These are phyloP conservation scores for Rugonectria rugulosa DNA, from an alignment of 2,329 filamentous ascomycete species.

Conservation along the genomic window DNA sequence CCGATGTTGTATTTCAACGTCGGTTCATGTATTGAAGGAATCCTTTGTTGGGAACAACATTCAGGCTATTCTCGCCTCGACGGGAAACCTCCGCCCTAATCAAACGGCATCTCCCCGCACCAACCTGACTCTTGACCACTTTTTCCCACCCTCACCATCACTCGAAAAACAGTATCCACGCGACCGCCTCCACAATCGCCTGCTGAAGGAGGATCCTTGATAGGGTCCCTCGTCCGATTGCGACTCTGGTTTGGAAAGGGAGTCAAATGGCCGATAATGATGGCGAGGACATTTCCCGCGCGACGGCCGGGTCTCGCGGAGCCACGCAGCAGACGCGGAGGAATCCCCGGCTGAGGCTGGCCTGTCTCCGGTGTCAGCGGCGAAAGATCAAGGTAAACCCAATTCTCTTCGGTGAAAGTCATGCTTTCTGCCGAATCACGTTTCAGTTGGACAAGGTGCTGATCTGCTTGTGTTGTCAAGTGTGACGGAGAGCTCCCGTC, in stretches of 20 bases:
- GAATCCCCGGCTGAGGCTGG: conserved; percentile 40
- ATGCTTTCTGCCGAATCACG: neutral
- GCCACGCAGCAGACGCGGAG: conserved; percentile 31
- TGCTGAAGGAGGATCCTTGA: too few species aligned
- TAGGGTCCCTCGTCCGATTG: too few species aligned
- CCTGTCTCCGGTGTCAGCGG: conserved; percentile 51
- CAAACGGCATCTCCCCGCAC: conserved; percentile 29
- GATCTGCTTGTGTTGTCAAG: conserved; percentile 38
- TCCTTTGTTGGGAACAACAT: neutral
- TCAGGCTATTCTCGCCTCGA: neutral
- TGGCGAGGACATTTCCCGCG: neutral
- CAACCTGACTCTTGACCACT: conserved; percentile 23
- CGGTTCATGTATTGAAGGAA: too few species aligned
- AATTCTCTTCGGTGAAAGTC: neutral
- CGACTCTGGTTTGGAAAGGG: neutral
- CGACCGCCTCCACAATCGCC: too few species aligned
- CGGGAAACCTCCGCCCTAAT: conserved; percentile 15
- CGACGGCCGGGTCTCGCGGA: conserved; percentile 15
- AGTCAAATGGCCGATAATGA: conserved; percentile 26
- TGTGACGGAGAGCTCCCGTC: conserved; percentile 53
- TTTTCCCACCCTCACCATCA: conserved; percentile 4
- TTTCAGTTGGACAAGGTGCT: neutral
- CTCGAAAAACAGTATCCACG: too few species aligned
- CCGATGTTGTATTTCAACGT: neutral
- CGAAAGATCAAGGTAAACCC: conserved; percentile 56